Evolutionary conservation across 2,329 filamentous ascomycete genomes (phyloP).

Genomic region (Colletotrichum gloeosporioides): DNA sequence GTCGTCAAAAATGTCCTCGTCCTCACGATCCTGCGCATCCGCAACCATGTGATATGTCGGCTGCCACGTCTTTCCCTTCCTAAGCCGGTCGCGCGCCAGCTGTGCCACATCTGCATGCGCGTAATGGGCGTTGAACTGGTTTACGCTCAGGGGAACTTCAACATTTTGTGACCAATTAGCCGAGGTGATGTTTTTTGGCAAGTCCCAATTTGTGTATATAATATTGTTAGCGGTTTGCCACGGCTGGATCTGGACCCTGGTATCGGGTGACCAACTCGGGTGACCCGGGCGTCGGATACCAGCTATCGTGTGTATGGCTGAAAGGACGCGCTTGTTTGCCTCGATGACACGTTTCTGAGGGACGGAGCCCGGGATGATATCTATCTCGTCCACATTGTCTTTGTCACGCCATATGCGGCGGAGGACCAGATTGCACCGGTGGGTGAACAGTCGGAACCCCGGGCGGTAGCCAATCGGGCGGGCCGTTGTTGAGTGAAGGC

Average conservation of each 20-base stretch:
- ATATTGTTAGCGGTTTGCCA: neutral
- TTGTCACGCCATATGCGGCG: neutral
- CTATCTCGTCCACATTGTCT: fast-evolving
- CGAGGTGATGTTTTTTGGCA: neutral
- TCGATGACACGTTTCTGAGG: neutral
- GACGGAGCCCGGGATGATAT: neutral
- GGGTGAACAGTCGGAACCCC: neutral
- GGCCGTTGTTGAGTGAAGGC: neutral
- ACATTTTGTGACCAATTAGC: neutral
- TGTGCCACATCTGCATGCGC: too few relatives aligned
- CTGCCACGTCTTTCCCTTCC: neutral
- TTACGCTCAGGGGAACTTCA: neutral
- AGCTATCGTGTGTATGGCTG: neutral
- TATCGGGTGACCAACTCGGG: neutral
- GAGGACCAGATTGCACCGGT: neutral
- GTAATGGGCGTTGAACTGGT: neutral
- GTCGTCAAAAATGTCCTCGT: neutral
- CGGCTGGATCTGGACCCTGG: neutral
- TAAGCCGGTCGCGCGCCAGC: neutral
- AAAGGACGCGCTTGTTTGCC: slow-evolving; percentile 2
- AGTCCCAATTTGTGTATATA: neutral
- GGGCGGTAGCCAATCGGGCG: neutral
- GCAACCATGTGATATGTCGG: neutral
- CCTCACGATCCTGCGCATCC: neutral
- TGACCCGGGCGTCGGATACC: slow-evolving; percentile 1